Base-by-base conservation (phyloP, 805 yeast genomes). In the Kazachstania kunashirensis region DNA sequence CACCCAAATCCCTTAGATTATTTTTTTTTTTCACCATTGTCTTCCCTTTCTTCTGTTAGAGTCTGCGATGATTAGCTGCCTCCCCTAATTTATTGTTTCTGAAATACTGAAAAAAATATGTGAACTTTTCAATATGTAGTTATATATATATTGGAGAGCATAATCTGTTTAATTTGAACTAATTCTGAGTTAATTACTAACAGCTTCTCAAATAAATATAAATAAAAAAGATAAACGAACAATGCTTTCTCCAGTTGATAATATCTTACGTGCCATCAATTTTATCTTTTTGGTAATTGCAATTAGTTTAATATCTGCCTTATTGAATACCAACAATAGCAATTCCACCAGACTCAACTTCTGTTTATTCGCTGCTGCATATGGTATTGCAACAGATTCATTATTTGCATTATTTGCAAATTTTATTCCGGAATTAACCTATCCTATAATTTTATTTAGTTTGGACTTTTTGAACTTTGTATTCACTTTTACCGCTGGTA, bases 401-500 rank as follows among this genome's bases (percentile, higher is more conserved):
- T 57, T 89, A 53, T 85, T 81, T 57, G 94, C 94, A 39, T 47
- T 79, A 19, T 59, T 72, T 37, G 95, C 96, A 30, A 75, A 73
- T 67, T 76, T 89, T 50, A 52, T 84, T 45, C 76, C 77, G 52
- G 41, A 44, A 11, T 69, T 89, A 44, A 94, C 95, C 29, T 82
- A 94, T 80, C 96, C 97, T 49, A 61, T 84, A 33, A 61, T 86
- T 48, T 62, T 84, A 58, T 75, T 79, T 37, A 50, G 66, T 40
- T 67, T 84, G 55, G 97, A 89, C 71, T 79, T 85, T 66, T 69
- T 89, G 65, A 86, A 86, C 74, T 65, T 77, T 50, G 82, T 86
- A 49, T 89, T 89, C 77, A 77, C 95, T 35, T 84, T 89, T 61
- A 77, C 97, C 33, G 97, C 84, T 48, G 96, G 88, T 52, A 76